Evolutionary conservation across 768 basidiomycete genomes (phyloP).

Genomic region (Cyathus striatus): DNA sequence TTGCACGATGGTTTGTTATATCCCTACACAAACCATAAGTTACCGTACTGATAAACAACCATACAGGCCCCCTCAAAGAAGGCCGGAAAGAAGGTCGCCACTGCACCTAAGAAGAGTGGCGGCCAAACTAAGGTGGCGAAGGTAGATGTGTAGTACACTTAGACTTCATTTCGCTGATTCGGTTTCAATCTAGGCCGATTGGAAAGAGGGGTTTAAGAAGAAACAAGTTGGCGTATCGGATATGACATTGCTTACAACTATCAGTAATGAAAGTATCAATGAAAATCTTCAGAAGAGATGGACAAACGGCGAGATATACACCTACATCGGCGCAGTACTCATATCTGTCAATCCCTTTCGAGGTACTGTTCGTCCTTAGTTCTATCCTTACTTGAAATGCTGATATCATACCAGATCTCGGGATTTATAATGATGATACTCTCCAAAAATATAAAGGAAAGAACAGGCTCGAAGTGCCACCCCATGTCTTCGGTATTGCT

Average conservation of each 20-base stretch:
- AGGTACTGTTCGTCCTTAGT: slow-evolving; percentile 42
- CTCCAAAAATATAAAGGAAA: slow-evolving; percentile 87
- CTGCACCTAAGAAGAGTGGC: slow-evolving; percentile 58
- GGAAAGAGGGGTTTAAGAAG: slow-evolving; percentile 99
- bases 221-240: slow-evolving; percentile 97
- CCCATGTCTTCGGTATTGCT: slow-evolving; percentile 96
- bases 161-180: too few relatives aligned
- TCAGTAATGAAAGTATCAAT: slow-evolving; percentile 97
- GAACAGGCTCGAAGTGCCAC: slow-evolving; percentile 96
- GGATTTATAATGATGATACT: slow-evolving; percentile 93
- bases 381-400: not conserved
- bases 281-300: slow-evolving; percentile 97
- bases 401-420: slow-evolving; percentile 60
- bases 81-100: slow-evolving; percentile 76
- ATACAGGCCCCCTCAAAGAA: slow-evolving; percentile 82
- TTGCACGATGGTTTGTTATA: too few relatives aligned
- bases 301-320: slow-evolving; percentile 95
- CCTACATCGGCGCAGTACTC: slow-evolving; percentile 96
- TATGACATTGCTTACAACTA: slow-evolving; percentile 96
- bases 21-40: too few relatives aligned
- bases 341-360: slow-evolving; percentile 99
- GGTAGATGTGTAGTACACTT: too few relatives aligned
- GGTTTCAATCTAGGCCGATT: slow-evolving; percentile 94
- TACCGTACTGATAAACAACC: too few relatives aligned
- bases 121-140: slow-evolving; percentile 69